Conservation (phyloP, 1,284 basidiomycete species). For the Marasmius fiardii region DNA sequence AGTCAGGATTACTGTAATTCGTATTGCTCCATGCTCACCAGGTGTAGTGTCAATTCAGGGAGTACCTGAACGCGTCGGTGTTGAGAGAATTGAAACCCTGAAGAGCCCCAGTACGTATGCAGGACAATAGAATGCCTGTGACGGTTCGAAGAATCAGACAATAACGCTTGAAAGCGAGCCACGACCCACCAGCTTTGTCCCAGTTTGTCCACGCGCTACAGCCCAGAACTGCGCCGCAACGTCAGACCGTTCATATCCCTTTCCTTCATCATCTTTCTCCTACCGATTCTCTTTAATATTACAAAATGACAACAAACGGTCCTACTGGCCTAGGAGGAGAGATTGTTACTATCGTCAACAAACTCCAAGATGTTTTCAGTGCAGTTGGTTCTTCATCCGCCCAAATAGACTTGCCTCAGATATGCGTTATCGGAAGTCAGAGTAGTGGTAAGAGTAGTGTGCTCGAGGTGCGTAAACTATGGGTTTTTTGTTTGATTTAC, state of each 20-base stretch:
- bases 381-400: conserved; percentile 75
- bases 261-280: conserved; percentile 14
- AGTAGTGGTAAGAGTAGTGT: conserved; percentile 89
- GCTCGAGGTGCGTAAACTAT: conserved; percentile 56
- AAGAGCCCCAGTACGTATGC: too few species aligned
- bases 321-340: conserved; percentile 68
- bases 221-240: background rate
- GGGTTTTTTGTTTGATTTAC: conserved; percentile 3
- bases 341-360: conserved; percentile 77
- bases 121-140: too few species aligned
- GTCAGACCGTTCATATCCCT: background rate
- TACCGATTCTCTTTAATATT: conserved; percentile 2
- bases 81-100: too few species aligned
- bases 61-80: too few species aligned
- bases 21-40: too few species aligned
- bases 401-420: conserved; percentile 82
- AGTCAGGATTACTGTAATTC: too few species aligned
- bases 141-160: background rate
- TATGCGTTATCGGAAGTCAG: conserved; percentile 83
- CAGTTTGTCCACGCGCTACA: conserved; percentile 2
- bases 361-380: conserved; percentile 81
- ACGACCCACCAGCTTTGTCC: background rate
- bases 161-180: background rate
- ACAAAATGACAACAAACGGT: conserved; percentile 51
- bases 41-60: too few species aligned